phyloP scores from a whole-genome alignment of 345 rosid species.

The Lumnitzera littorea region DNA sequence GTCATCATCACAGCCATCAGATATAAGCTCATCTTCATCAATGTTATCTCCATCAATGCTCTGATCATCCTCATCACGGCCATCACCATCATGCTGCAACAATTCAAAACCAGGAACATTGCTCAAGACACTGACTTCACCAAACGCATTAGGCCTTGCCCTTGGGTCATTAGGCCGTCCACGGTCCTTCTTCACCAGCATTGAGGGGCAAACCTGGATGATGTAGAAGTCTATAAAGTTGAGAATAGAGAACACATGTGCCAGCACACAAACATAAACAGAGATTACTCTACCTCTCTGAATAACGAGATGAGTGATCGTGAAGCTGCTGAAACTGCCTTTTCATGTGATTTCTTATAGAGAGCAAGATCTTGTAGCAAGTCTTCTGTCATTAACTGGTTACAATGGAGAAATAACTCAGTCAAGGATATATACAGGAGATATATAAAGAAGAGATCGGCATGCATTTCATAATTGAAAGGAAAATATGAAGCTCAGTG shows the following conservation, averaged over 20 bases:
- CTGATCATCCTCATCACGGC: conserved; percentile 20
- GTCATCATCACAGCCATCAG: conserved; percentile 25
- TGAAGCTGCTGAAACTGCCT: conserved; percentile 80
- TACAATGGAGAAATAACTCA: conserved; percentile 10
- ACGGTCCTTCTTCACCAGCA: conserved; percentile 89
- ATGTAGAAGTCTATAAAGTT: conserved; percentile 7
- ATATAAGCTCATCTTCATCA: conserved; percentile 23
- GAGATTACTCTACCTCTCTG: conserved; percentile 61
- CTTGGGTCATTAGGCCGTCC: conserved; percentile 70
- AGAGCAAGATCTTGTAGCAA: conserved; percentile 88
- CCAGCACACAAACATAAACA: neutral
- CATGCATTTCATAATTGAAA: neutral
- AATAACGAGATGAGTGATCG: conserved; percentile 84
- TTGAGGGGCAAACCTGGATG: conserved; percentile 74
- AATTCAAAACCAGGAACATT: conserved; percentile 70
- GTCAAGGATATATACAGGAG: neutral
- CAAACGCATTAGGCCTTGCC: conserved; percentile 81
- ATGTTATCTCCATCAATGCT: conserved; percentile 27
- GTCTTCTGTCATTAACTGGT: conserved; percentile 91
- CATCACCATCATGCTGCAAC: conserved; percentile 37
- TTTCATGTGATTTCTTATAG: conserved; percentile 84
- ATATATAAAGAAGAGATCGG: neutral
- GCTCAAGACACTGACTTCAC: conserved; percentile 58
- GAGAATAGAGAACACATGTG: conserved; percentile 1
- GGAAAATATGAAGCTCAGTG: neutral